Base-by-base conservation (phyloP, 2,329 filamentous ascomycete species). In the Aureobasidium leucospermi region DNA sequence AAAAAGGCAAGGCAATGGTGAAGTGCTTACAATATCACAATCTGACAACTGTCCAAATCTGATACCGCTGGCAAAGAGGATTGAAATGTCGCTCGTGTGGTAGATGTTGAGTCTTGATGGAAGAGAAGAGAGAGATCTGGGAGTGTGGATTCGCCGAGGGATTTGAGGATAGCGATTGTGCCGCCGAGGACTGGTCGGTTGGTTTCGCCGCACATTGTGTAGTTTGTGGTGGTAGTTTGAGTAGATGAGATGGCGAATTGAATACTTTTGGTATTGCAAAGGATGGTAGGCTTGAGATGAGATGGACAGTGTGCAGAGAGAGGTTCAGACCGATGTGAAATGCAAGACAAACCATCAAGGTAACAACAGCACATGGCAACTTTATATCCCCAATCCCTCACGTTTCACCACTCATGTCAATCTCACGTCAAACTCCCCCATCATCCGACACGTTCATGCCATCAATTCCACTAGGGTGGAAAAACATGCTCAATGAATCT, bases 161-260 rank as follows among this genome's bases (percentile, higher is more conserved):
- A 64, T 53, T 64, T 63, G 0, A 68, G 58, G 2, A 68, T 65
- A 7, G 64, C 67, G 47, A 68, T 66, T 9, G 65, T 66, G 15
- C 66, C 67, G 47, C 67, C 67, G 59, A 67, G 60, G 13, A 48
- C 52, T 43, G 56, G 38, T 10, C 67, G 61, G n/a, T 23, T 48
- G 5, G 48, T 60, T 34, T 63, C 53, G 23, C 64, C 66, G 46
- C 67, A 68, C 67, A 68, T 68, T 31, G 15, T 55, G 6, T 41
- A 16, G 15, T 53, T 31, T 15, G 15, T 11, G 39, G 39, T 42
- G 10, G n/a, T 42, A 5, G 34, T 16, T 41, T 31, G 36, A 13
- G 2, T 42, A 13, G 31, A 13, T 32, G 36, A 6, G 9, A 31
- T 29, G 36, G 34, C 16, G 36, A 42, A 6, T 31, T 13, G 28